Evolutionary conservation across 2,329 filamentous ascomycete species (phyloP), one percentile per base, ranked within the genome.

Genomic region (Fonsecaea erecta): DNA sequence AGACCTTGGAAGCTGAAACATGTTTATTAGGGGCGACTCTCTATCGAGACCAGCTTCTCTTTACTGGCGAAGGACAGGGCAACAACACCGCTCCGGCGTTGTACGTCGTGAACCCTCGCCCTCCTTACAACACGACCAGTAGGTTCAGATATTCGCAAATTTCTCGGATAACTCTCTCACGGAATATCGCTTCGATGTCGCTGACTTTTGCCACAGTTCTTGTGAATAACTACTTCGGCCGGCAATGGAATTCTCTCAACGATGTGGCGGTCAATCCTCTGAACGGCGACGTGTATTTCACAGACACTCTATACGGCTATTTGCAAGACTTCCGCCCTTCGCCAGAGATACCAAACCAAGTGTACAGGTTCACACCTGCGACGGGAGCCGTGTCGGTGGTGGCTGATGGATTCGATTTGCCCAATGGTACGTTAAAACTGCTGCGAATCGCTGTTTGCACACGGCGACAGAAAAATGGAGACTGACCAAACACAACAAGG

Each of bases 221-320:
- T 12, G 63, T 89, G 16, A 86, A 86, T 69, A 86, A 85, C 73
- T 89, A 79, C 72, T 85, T 85, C 56, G 85, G 86, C 18, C 81
- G 85, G 2, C 79, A 73, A 26, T 73, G 72, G 63, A 70, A 70
- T 58, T 71, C 72, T 6, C 56, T 71, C 32, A 70, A 73, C 52
- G 72, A 73, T 57, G 62, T 72, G 2, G 56, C 65, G 4, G 56
- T 71, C 28, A 67, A 73, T 32, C 70, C 70, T 3, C 51, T 53
- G 26, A 71, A 68, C 43, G 66, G 68, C 16, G 69, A 72, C 28
- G 62, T 73, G 7, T 73, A 68, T 51, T 73, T 73, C 46, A 73
- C 72, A 16, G 72, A 73, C 58, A 68, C 72, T 2, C 57, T 73
- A 28, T 77, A 79, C 58, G 82, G 81, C 3, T 77, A 79, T 59